Evolutionary conservation across 73 alveolate species (phyloP), one percentile per base, ranked within the genome.

Genomic region (Paramecium primaurelia): DNA sequence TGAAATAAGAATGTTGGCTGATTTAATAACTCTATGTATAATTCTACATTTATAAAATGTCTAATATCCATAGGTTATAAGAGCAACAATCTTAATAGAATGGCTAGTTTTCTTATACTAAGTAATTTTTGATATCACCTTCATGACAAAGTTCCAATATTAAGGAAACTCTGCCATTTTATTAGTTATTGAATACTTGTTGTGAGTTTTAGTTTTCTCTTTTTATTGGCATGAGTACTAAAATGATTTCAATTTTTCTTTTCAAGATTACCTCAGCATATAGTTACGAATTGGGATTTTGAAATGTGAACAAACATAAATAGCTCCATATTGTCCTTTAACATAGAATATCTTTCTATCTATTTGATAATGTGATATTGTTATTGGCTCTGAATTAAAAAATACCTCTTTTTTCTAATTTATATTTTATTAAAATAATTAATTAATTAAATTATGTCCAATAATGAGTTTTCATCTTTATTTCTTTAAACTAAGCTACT

Each of bases 21-120:
- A 95, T 58, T 93, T 93, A 2, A 93, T 58, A 40, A 92, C 96
- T 77, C 96, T 89, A 36, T 93, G 93, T 10, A 93, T 92, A 9
- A 93, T 92, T 22, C 51, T 42, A 4, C 36, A 12, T 40, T 71
- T 34, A 12, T 9, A 47, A 18, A 89, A 20, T 12, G 75, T 49
- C 12, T 44, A 6, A 71, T 71, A 89, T 47, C 94, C 94, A 40
- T 71, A 45, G 3, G 54, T 86, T 22, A 89, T 71, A 18, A 71
- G 49, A 14, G 28, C 75, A 26, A 89, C 58, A 2, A 89, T 69
- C 25, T 71, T 71, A 26, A 59, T 38, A 12, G 12, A 45, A 6
- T 26, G 9, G 9, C 36, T 47, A 44, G 14, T 80, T 45, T 26
- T 36, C 2, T 36, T 45, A 4, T 25, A 45, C 73, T 77, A 80